Evolutionary conservation across 305 asterid genomes (phyloP), one percentile per base, ranked within the genome.

Genomic region (Rubia balearica): DNA sequence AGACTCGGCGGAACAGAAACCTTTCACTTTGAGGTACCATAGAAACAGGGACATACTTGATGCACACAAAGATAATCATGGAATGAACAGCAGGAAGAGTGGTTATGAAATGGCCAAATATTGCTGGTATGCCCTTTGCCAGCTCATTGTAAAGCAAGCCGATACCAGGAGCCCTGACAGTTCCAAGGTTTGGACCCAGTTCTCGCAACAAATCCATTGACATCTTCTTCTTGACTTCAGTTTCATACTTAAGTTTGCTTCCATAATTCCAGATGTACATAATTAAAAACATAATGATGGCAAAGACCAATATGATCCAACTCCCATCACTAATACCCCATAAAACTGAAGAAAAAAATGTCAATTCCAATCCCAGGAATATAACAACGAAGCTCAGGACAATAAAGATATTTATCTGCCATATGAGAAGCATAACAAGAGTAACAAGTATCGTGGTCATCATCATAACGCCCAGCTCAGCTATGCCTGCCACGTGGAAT

Each of bases 211-310:
- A 78, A 75, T 91, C 98, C 93, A 88, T 87, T 3, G 99, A 84
- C 89, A 95, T 87, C 83, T 90, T 95, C 82, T 85, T 80, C 83
- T 81, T 84, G 65, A 90, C 97, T 86, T 95, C 98, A 49, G 99
- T 95, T 81, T 95, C 99, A 77, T 95, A 90, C 84, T 90, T 95
- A 9, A 95, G 89, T 78, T 90, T 95, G 92, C 97, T 95, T 66
- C 99, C 99, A 64, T 95, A 92, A 80, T 95, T 95, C 99, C 99
- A 95, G 83, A 95, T 83, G 78, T 77, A 95, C 99, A 95, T 90
- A 73, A 95, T 86, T 65, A 90, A 77, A 80, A 92, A 92, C 74
- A 89, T 82, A 76, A 95, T 87, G 53, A 90, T 73, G 59, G 96
- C 88, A 86, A 95, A 90, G 53, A 95, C 94, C 81, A 95, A 78